These are phyloP conservation scores for Chalciporus piperatus DNA, from an alignment of 768 basidiomycete species.

Conservation along the genomic window DNA sequence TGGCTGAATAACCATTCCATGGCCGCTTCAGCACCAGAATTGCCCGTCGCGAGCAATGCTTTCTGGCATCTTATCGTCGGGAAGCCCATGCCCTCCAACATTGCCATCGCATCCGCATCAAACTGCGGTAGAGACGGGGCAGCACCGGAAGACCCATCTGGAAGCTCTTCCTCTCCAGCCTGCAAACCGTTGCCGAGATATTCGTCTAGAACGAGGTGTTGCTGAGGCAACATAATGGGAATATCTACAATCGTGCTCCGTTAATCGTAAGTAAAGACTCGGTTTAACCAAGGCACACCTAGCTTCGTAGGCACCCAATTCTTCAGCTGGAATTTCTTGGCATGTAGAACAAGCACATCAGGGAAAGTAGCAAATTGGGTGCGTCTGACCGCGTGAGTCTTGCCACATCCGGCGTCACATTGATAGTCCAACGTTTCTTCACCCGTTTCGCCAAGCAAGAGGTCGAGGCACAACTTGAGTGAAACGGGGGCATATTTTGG, in stretches of 20 bases:
- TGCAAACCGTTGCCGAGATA: slow-evolving; percentile 74
- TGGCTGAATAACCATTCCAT: slow-evolving; percentile 97
- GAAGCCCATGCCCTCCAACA: slow-evolving; percentile 91
- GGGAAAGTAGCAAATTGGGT: slow-evolving; percentile 84
- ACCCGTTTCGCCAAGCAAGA: slow-evolving; percentile 42
- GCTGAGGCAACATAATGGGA: slow-evolving; percentile 67
- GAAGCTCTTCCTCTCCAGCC: slow-evolving; percentile 65
- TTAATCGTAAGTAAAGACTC: background rate
- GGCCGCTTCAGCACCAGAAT: slow-evolving; percentile 69
- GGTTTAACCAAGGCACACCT: slow-evolving; percentile 45
- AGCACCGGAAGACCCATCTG: slow-evolving; percentile 45
- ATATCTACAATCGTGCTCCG: slow-evolving; percentile 57
- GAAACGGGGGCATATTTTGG: slow-evolving; percentile 58
- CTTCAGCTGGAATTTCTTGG: slow-evolving; percentile 91
- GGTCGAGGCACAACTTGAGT: slow-evolving; percentile 60
- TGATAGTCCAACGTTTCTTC: slow-evolving; percentile 73
- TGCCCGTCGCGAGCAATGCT: slow-evolving; percentile 86
- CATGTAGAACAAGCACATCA: slow-evolving; percentile 81
- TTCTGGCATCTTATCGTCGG: slow-evolving; percentile 82
- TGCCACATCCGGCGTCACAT: slow-evolving; percentile 71
- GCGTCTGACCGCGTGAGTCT: slow-evolving; percentile 67
- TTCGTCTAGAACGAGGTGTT: slow-evolving; percentile 57
- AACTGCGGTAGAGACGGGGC: slow-evolving; percentile 56
- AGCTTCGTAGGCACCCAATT: slow-evolving; percentile 97
- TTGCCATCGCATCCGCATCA: slow-evolving; percentile 68